These are phyloP conservation scores for Cladorrhinum sp. DNA, from an alignment of 2,329 filamentous ascomycete genomes.

Conservation along the genomic window DNA sequence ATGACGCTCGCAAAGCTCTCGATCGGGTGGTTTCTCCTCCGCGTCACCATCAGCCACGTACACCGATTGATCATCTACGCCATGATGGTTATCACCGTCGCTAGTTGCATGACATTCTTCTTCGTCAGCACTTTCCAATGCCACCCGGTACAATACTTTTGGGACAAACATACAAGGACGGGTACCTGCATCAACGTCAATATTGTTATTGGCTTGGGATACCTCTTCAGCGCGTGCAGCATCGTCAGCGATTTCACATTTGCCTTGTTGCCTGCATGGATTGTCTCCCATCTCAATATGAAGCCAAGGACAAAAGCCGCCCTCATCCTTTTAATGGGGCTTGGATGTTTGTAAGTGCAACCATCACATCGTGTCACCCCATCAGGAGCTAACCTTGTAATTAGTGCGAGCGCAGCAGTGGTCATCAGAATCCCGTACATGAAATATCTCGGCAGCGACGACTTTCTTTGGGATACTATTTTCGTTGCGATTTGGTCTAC, in stretches of 20 bases:
- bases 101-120: slow-evolving; percentile 40
- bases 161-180: slow-evolving; percentile 33
- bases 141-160: slow-evolving; percentile 40
- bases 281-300: slow-evolving; percentile 57
- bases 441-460: slow-evolving; percentile 23
- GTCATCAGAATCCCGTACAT: slow-evolving; percentile 40
- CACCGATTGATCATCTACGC: slow-evolving; percentile 38
- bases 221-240: slow-evolving; percentile 49
- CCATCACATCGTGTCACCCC: not conserved
- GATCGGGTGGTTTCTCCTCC: slow-evolving; percentile 42
- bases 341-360: slow-evolving; percentile 50
- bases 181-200: slow-evolving; percentile 40
- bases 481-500: slow-evolving; percentile 50
- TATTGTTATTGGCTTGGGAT: slow-evolving; percentile 50
- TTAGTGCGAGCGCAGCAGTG: slow-evolving; percentile 44
- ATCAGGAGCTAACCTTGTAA: not conserved
- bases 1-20: slow-evolving; percentile 39
- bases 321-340: slow-evolving; percentile 50
- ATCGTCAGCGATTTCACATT: slow-evolving; percentile 51
- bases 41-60: slow-evolving; percentile 35
- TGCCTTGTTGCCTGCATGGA: slow-evolving; percentile 50
- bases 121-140: slow-evolving; percentile 43
- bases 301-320: slow-evolving; percentile 48
- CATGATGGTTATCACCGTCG: slow-evolving; percentile 34
- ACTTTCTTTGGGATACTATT: slow-evolving; percentile 44